phyloP scores from a whole-genome alignment of 768 basidiomycete genomes.

The Amylocystis lapponica region DNA sequence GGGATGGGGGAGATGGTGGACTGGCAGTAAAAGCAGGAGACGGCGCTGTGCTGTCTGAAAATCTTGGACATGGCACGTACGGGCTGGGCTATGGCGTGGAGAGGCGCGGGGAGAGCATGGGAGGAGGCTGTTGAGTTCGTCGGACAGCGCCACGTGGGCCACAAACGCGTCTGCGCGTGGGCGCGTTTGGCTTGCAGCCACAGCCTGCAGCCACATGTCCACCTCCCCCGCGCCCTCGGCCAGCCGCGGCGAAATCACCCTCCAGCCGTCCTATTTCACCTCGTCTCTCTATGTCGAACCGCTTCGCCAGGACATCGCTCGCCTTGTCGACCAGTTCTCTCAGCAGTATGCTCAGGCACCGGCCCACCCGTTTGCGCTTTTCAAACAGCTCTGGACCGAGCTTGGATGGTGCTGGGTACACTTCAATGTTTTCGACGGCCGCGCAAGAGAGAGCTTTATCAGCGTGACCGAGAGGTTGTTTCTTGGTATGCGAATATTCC shows the following conservation, averaged over 20 bases:
- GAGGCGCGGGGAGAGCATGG: slow-evolving; percentile 2
- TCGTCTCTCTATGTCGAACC: slow-evolving; percentile 67
- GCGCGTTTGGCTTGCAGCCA: not conserved
- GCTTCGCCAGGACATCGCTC: slow-evolving; percentile 57
- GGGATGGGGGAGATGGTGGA: slow-evolving; percentile 36
- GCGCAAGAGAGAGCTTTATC: slow-evolving; percentile 60
- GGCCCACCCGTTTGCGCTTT: slow-evolving; percentile 54
- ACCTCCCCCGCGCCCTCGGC: slow-evolving; percentile 51
- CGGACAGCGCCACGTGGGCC: not conserved
- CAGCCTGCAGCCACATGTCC: slow-evolving; percentile 26
- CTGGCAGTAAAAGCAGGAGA: slow-evolving; percentile 72
- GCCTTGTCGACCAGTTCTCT: slow-evolving; percentile 46
- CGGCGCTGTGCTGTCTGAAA: slow-evolving; percentile 46
- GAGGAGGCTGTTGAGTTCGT: not conserved
- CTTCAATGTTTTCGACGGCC: slow-evolving; percentile 64
- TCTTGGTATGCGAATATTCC: slow-evolving; percentile 41
- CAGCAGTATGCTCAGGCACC: slow-evolving; percentile 37
- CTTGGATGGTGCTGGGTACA: slow-evolving; percentile 75
- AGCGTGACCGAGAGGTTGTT: slow-evolving; percentile 57
- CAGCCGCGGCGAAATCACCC: slow-evolving; percentile 50
- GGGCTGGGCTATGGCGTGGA: not conserved
- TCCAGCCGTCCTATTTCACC: slow-evolving; percentile 76
- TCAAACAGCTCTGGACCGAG: slow-evolving; percentile 63
- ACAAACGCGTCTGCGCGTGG: not conserved
- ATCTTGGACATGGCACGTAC: slow-evolving; percentile 27